Conservation (phyloP, 2,329 filamentous ascomycete genomes). For the Tolypocladium tropicale region DNA sequence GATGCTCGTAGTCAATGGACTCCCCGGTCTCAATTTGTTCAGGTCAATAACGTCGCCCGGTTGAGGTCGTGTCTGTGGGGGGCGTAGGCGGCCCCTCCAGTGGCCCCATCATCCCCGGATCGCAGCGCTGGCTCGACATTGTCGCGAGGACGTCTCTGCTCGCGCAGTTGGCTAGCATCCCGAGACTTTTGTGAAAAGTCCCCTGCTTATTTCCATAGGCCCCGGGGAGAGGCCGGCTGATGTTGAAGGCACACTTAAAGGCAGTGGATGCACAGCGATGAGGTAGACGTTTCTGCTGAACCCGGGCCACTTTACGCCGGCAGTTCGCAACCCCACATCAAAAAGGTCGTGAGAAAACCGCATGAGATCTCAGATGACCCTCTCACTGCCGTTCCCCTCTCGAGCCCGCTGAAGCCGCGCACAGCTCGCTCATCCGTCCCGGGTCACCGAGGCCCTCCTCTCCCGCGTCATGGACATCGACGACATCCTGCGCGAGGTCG, state of each 20-base stretch:
- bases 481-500: conserved; percentile 67
- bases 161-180: neutral
- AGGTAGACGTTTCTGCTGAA: too few relatives aligned
- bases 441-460: neutral
- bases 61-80: neutral
- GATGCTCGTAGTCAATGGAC: neutral
- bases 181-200: too few relatives aligned
- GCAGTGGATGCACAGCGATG: neutral
- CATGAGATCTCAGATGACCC: neutral
- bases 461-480: conserved; percentile 58
- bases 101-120: neutral
- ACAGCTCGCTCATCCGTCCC: neutral
- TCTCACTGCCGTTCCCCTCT: neutral
- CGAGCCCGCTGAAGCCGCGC: neutral
- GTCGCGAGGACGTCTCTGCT: neutral
- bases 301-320: neutral
- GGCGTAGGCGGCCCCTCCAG: neutral
- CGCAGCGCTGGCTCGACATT: neutral
- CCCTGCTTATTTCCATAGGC: too few relatives aligned
- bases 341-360: neutral
- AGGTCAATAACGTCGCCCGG: neutral
- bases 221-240: neutral
- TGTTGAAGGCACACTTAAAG: neutral
- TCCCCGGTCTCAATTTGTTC: neutral
- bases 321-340: neutral